Conservation (phyloP, 768 basidiomycete genomes). For the Cyathus striatus region DNA sequence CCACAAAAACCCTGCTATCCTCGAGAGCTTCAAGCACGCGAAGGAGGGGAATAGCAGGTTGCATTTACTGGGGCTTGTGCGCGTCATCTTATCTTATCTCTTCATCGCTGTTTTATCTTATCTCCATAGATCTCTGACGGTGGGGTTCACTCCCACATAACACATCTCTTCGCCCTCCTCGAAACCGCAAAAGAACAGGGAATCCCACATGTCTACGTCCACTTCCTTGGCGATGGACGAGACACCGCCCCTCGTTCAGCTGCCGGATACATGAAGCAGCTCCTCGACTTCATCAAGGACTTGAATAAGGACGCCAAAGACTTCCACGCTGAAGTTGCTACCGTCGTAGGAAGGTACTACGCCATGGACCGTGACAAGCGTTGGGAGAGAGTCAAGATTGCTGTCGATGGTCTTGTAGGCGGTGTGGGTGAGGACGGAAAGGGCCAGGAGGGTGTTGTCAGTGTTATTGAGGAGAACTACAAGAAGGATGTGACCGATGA, state of each 20-base stretch:
- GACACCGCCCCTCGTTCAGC: constrained; percentile 90
- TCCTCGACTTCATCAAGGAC: constrained; percentile 72
- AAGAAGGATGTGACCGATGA: constrained; percentile 87
- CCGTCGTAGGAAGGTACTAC: constrained; percentile 88
- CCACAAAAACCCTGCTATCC: constrained; percentile 70
- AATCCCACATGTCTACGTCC: constrained; percentile 83
- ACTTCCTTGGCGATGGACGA: constrained; percentile 93
- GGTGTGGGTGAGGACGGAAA: constrained; percentile 55
- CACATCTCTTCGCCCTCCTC: constrained; percentile 84
- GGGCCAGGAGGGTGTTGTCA: constrained; percentile 53
- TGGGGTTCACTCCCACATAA: constrained; percentile 95
- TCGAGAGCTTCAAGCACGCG: constrained; percentile 70
- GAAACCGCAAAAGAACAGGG: constrained; percentile 84
- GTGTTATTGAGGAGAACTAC: constrained; percentile 72
- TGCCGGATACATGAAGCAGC: constrained; percentile 68
- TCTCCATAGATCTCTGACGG: constrained; percentile 77
- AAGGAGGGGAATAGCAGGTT: constrained; percentile 80
- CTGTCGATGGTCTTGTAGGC: constrained; percentile 77
- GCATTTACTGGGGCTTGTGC: constrained; percentile 84
- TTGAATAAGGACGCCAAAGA: too few relatives aligned
- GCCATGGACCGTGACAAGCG: constrained; percentile 97
- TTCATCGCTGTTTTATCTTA: neutral
- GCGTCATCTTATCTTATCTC: constrained; percentile 14
- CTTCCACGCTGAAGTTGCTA: constrained; percentile 75
- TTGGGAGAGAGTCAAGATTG: constrained; percentile 91